A percentile compares a stretch with the other conserved stretches of the same genome.
phyloP scores from a whole-genome alignment of 2,329 filamentous ascomycete species.

The Macrophomina pseudophaseolina region DNA sequence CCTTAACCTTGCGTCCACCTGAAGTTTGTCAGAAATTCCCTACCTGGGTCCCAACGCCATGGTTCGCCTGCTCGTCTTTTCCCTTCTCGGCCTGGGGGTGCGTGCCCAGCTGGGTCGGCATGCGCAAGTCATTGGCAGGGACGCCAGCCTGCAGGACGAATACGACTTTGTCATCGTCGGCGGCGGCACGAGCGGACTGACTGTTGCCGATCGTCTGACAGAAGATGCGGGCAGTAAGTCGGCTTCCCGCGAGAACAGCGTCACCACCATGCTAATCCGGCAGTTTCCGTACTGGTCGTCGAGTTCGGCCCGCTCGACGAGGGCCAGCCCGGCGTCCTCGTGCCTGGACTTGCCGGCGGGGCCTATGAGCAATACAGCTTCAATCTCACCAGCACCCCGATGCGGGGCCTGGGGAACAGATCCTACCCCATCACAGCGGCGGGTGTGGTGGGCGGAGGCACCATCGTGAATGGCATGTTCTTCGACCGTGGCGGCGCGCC shows the following conservation, averaged over 20 bases:
- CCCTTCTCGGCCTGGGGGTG: neutral
- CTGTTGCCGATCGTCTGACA: slow-evolving; percentile 25
- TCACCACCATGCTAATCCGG: neutral
- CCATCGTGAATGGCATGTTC: slow-evolving; percentile 47
- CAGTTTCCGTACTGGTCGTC: slow-evolving; percentile 34
- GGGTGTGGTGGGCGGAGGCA: slow-evolving; percentile 43
- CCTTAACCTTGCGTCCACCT: neutral
- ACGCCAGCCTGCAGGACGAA: neutral
- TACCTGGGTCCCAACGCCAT: neutral
- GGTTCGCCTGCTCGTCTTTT: neutral
- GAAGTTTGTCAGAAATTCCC: neutral
- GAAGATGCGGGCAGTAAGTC: slow-evolving; percentile 28
- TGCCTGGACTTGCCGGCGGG: neutral
- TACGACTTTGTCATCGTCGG: slow-evolving; percentile 26
- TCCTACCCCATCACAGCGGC: slow-evolving; percentile 47
- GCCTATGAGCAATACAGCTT: slow-evolving; percentile 5
- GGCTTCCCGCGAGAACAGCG: neutral
- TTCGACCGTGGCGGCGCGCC: slow-evolving; percentile 46
- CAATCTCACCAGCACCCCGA: slow-evolving; percentile 37
- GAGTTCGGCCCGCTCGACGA: slow-evolving; percentile 37
- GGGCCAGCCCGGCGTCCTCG: slow-evolving; percentile 29
- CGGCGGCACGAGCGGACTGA: slow-evolving; percentile 23
- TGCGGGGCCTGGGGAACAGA: slow-evolving; percentile 45
- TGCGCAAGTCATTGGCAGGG: neutral
- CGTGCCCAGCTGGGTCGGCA: neutral